phyloP scores from a whole-genome alignment of 805 yeast species.

The Saturnispora sekii region DNA sequence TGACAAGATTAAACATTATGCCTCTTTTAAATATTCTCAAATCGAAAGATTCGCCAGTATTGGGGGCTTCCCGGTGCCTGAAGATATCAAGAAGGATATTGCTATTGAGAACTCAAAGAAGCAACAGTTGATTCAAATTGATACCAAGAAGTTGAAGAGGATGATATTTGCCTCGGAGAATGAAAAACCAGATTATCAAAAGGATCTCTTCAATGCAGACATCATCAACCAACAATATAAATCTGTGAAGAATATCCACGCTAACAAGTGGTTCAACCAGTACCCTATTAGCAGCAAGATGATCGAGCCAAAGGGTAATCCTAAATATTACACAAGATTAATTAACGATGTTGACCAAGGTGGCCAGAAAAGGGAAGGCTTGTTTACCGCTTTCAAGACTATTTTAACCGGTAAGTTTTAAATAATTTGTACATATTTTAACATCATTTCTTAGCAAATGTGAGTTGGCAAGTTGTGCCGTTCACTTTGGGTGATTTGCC shows the following conservation, averaged over 20 bases:
- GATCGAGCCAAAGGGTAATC: constrained; percentile 75
- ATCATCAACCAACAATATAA: constrained; percentile 43
- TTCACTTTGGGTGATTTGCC: constrained; percentile 15
- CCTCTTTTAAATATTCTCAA: constrained; percentile 62
- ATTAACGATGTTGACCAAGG: constrained; percentile 49
- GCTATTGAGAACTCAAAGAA: constrained; percentile 28
- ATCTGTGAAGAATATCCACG: constrained; percentile 46
- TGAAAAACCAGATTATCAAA: constrained; percentile 31
- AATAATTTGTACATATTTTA: constrained; percentile 3
- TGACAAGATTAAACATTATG: constrained; percentile 58
- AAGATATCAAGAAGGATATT: constrained; percentile 28
- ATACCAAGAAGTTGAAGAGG: constrained; percentile 30
- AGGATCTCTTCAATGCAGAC: constrained; percentile 42
- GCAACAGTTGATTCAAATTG: constrained; percentile 25
- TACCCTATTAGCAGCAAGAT: constrained; percentile 60
- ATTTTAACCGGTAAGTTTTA: constrained; percentile 62
- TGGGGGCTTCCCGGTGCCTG: constrained; percentile 36
- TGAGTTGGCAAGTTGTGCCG: constrained; percentile 16
- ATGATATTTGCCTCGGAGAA: constrained; percentile 29
- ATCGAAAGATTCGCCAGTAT: constrained; percentile 44
- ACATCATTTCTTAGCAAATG: constrained; percentile 25
- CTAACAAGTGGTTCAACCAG: constrained; percentile 52
- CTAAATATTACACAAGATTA: constrained; percentile 64
- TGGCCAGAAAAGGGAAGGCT: constrained; percentile 60
- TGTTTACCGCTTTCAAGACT: constrained; percentile 58